These are phyloP conservation scores for Chlamydomonas sp. DNA, from an alignment of 139 green algal genomes.

Conservation along the genomic window DNA sequence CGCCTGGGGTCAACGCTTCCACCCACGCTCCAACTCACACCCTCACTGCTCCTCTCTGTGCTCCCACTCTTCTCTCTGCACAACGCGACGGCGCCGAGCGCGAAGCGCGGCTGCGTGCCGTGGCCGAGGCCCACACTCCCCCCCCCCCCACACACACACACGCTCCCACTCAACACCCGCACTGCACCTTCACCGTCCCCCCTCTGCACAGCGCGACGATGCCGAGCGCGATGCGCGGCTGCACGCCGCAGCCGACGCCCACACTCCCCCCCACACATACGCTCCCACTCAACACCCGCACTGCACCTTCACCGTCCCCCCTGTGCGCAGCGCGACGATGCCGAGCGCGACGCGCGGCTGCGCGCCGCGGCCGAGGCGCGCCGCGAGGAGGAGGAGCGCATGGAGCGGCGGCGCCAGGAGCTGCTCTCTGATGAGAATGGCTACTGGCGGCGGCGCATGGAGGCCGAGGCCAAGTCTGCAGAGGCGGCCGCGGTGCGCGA, in stretches of 20 bases:
- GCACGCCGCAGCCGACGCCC: too few relatives aligned
- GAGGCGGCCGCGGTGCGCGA: constrained; percentile 11
- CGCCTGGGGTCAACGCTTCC: too few relatives aligned
- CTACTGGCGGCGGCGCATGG: constrained; percentile 70
- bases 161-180: too few relatives aligned
- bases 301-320: too few relatives aligned
- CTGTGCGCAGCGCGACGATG: not conserved
- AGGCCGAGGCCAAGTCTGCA: constrained; percentile 33
- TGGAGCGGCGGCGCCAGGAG: constrained; percentile 60
- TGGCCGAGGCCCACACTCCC: too few relatives aligned
- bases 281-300: too few relatives aligned
- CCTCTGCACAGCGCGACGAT: not conserved
- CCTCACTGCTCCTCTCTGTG: too few relatives aligned
- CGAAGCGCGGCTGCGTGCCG: not conserved
- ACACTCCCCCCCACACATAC: too few relatives aligned
- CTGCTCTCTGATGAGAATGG: constrained; percentile 65
- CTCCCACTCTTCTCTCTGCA: too few relatives aligned
- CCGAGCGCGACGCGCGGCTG: constrained; percentile 21
- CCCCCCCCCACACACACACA: too few relatives aligned
- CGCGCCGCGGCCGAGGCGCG: constrained; percentile 40
- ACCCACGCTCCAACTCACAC: too few relatives aligned
- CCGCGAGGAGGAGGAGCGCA: constrained; percentile 51
- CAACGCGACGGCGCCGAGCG: not conserved
- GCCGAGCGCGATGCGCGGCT: constrained; percentile 23
- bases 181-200: too few relatives aligned